A percentile compares a stretch with the other conserved stretches of the same genome.
Evolutionary conservation across 192 early-diverging fungal genomes (phyloP).

Genomic region (Haplosporangium gracile): DNA sequence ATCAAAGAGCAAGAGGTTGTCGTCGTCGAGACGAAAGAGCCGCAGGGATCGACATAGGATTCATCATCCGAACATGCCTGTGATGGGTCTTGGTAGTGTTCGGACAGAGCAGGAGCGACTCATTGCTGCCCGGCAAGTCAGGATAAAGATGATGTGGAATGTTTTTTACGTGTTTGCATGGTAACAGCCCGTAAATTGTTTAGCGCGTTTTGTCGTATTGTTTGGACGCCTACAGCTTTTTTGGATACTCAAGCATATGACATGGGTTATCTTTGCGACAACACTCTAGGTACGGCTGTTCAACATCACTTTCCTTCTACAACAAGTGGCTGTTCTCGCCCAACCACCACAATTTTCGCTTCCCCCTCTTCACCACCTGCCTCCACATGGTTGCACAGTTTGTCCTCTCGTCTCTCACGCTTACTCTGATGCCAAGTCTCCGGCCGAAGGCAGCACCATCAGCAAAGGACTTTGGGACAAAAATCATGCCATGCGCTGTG

Average conservation of each 20-base stretch:
- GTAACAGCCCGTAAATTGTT: conserved; percentile 9
- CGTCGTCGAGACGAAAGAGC: background rate
- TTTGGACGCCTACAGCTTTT: background rate
- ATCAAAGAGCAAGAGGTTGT: background rate
- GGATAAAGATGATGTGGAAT: conserved; percentile 50
- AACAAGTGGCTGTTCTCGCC: conserved; percentile 96
- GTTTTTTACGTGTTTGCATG: conserved; percentile 62
- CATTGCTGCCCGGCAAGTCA: conserved; percentile 36
- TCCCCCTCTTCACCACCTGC: conserved; percentile 88
- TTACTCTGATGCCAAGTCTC: conserved; percentile 72
- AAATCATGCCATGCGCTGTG: conserved; percentile 88
- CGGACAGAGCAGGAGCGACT: conserved; percentile 26
- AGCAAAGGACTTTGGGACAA: conserved; percentile 64
- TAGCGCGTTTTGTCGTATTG: background rate
- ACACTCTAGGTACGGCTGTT: conserved; percentile 41
- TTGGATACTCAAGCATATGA: background rate
- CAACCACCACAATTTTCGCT: conserved; percentile 86
- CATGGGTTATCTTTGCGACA: background rate
- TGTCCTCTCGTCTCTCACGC: conserved; percentile 64
- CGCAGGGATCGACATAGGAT: conserved; percentile 4
- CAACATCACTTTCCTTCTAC: conserved; percentile 86
- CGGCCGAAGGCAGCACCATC: conserved; percentile 71
- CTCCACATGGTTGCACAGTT: conserved; percentile 93
- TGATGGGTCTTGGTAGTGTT: background rate
- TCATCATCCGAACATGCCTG: background rate